Evolutionary conservation across 2,329 filamentous ascomycete species (phyloP).

Genomic region (Hirsutella thompsonii): DNA sequence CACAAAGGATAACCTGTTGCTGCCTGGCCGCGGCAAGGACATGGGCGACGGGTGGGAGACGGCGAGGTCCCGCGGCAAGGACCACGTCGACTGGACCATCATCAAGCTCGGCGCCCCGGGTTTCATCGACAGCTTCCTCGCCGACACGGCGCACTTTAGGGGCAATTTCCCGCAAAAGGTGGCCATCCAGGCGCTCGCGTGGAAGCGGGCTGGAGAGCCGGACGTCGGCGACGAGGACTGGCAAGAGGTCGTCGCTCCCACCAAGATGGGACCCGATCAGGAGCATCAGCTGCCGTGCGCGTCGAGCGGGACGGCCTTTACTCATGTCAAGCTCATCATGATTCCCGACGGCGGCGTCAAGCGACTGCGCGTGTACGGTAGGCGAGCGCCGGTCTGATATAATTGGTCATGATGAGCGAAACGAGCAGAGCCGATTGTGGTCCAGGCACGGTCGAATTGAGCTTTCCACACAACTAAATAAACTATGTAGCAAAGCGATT

Average conservation of each 20-base stretch:
- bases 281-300: constrained; percentile 54
- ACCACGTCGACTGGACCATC: constrained; percentile 71
- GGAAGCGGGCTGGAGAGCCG: constrained; percentile 41
- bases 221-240: constrained; percentile 45
- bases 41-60: constrained; percentile 90
- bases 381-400: constrained; percentile 7
- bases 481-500: too few species aligned
- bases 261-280: constrained; percentile 58
- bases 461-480: too few species aligned
- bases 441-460: too few species aligned
- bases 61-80: constrained; percentile 55
- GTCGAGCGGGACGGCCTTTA: constrained; percentile 48
- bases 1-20: constrained; percentile 66
- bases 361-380: constrained; percentile 48
- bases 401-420: too few species aligned
- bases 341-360: constrained; percentile 91
- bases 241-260: constrained; percentile 51
- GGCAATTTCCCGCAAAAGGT: constrained; percentile 76
- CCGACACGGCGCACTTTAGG: constrained; percentile 73
- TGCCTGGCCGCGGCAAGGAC: constrained; percentile 66
- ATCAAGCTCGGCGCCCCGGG: constrained; percentile 58
- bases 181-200: constrained; percentile 49
- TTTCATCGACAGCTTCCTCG: constrained; percentile 50
- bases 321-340: constrained; percentile 82
- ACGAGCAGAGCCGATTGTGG: too few species aligned